Percentiles rank a stretch among this genome's conserved stretches.
Evolutionary conservation across 192 early-diverging fungal genomes (phyloP).

Genomic region (Haplosporangium gracile): DNA sequence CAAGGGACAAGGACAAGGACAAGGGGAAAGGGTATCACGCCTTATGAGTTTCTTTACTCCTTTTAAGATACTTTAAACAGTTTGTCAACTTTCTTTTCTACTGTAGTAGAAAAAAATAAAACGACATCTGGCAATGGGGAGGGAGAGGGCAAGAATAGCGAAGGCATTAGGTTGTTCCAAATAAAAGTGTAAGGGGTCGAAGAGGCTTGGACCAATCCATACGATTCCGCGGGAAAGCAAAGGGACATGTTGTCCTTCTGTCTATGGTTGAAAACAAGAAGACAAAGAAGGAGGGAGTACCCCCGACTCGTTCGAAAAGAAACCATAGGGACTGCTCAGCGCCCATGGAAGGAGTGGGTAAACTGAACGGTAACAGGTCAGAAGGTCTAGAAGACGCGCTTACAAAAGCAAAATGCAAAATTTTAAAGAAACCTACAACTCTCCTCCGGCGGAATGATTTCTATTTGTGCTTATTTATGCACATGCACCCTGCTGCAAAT

Average conservation of each 20-base stretch:
- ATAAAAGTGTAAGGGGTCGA: neutral
- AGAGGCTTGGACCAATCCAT: neutral
- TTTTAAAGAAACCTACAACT: neutral
- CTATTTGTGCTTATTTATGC: neutral
- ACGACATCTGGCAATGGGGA: no score
- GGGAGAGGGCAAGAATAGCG: neutral
- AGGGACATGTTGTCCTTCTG: neutral
- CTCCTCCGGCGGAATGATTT: neutral
- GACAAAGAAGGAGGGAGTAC: no score
- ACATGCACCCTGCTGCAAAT: neutral
- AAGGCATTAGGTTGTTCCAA: neutral
- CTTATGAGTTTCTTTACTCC: neutral
- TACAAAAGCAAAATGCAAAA: neutral
- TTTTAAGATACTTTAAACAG: neutral
- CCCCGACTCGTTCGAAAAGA: neutral
- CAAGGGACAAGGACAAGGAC: neutral
- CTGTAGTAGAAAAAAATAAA: no score
- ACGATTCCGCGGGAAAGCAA: neutral
- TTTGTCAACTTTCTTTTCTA: neutral
- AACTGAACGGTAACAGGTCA: neutral
- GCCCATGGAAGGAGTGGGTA: neutral
- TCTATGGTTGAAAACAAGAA: no score
- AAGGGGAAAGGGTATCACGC: neutral
- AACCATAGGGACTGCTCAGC: neutral
- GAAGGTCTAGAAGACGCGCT: slow-evolving; percentile 6